Conservation (phyloP, 352 stramenopile genomes). For the Globisporangium carolinianum region DNA sequence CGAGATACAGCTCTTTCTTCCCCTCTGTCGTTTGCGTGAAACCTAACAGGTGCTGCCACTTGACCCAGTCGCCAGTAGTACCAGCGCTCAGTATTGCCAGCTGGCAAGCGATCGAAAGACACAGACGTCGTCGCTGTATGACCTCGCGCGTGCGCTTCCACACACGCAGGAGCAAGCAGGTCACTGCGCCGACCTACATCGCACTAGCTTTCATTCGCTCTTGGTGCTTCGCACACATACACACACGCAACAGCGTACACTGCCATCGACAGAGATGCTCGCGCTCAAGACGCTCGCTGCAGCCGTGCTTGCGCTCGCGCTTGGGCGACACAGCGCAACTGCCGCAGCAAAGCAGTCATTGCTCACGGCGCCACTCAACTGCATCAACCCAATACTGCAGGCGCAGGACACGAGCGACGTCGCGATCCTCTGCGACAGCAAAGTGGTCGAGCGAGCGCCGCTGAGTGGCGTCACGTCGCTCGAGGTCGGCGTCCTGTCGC, state of each 20-base stretch:
- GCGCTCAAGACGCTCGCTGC: not conserved
- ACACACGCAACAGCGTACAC: not conserved
- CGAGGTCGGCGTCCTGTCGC: conserved; percentile 8
- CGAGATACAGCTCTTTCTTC: too few species aligned
- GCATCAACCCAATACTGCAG: conserved; percentile 9
- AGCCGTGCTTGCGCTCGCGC: not conserved
- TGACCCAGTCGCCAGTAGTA: too few species aligned
- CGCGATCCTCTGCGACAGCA: conserved; percentile 7
- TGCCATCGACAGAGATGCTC: not conserved
- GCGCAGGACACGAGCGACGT: conserved; percentile 8
- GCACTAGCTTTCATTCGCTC: too few species aligned
- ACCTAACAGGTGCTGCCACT: too few species aligned
- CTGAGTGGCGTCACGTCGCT: conserved; percentile 8
- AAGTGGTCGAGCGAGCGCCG: not conserved
- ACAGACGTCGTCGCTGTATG: too few species aligned
- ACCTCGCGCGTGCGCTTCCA: too few species aligned
- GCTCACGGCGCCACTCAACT: conserved; percentile 11
- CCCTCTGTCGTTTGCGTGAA: too few species aligned
- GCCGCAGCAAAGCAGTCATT: conserved; percentile 3
- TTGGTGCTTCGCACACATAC: not conserved
- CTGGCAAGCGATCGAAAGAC: too few species aligned
- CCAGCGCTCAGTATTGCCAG: too few species aligned
- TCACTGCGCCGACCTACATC: too few species aligned
- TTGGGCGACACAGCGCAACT: not conserved
- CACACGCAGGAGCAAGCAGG: too few species aligned